Evolutionary conservation across 345 rosid species (phyloP).

Genomic region (Corymbia maculata): DNA sequence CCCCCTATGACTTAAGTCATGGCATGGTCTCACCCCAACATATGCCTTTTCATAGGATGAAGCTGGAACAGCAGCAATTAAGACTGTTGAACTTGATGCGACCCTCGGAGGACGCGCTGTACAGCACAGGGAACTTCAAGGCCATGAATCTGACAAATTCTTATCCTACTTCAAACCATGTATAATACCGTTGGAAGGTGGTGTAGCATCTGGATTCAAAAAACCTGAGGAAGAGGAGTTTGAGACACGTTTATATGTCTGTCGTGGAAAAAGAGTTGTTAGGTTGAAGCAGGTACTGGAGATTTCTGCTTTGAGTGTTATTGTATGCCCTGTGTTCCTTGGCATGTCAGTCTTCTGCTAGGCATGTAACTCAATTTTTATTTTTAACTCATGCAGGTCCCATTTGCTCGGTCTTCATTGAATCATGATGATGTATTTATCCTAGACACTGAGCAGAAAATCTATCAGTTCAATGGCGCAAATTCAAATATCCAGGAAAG

Average conservation of each 20-base stretch:
- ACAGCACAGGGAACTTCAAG: constrained; percentile 92
- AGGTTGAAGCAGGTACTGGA: constrained; percentile 81
- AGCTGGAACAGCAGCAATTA: constrained; percentile 96
- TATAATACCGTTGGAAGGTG: constrained; percentile 90
- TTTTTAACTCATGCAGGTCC: constrained; percentile 47
- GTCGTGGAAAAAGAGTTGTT: constrained; percentile 82
- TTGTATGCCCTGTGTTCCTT: background rate
- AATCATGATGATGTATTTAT: constrained; percentile 99
- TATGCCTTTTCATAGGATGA: constrained; percentile 58
- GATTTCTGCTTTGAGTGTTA: background rate
- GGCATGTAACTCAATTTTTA: background rate
- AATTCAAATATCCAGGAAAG: constrained; percentile 97
- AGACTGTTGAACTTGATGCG: constrained; percentile 92
- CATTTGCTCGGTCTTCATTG: constrained; percentile 85
- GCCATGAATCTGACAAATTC: constrained; percentile 94
- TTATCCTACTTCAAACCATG: constrained; percentile 96
- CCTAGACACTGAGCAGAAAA: constrained; percentile 68
- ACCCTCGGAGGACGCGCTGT: constrained; percentile 97
- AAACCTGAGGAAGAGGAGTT: constrained; percentile 66
- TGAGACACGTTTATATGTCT: constrained; percentile 75
- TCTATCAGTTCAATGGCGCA: constrained; percentile 96
- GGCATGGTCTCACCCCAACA: background rate
- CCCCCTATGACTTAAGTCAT: background rate
- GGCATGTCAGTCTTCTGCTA: background rate
- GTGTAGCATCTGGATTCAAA: constrained; percentile 91